Conservation (phyloP, 208 protist genomes). For the Trypanosoma mega region DNA sequence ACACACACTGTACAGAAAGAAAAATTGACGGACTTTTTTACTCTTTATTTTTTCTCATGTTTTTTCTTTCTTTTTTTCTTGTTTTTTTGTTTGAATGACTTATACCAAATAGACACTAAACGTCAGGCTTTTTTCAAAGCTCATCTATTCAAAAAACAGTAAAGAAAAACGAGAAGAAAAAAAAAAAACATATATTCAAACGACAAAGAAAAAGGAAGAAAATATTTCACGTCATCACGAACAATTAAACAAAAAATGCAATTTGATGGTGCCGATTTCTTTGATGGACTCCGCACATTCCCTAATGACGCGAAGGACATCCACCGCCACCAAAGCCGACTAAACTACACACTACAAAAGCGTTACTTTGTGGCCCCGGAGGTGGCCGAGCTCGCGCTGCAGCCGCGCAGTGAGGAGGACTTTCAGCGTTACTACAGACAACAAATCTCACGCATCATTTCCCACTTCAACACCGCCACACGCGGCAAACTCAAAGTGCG, state of each 20-base stretch:
- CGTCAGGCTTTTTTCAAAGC: background rate
- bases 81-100: conserved; percentile 1
- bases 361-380: conserved; percentile 60
- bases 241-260: conserved; percentile 7
- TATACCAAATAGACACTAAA: conserved; percentile 1
- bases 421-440: conserved; percentile 67
- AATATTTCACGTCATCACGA: background rate
- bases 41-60: background rate
- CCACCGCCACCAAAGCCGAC: conserved; percentile 53
- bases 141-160: background rate
- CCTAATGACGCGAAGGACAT: conserved; percentile 57
- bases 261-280: conserved; percentile 44
- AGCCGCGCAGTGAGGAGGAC: conserved; percentile 53
- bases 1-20: background rate
- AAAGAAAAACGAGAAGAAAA: background rate
- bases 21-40: background rate
- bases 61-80: conserved; percentile 8
- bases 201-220: background rate
- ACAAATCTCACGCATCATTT: conserved; percentile 59
- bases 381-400: conserved; percentile 60
- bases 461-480: conserved; percentile 51
- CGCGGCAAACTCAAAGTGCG: conserved; percentile 57
- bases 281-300: conserved; percentile 65
- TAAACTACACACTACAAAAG: conserved; percentile 78
- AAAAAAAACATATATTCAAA: background rate